Base-by-base conservation (phyloP, 225 moss, liverwort and hornwort species). In the Bryoerythrophyllum caledonicum region DNA sequence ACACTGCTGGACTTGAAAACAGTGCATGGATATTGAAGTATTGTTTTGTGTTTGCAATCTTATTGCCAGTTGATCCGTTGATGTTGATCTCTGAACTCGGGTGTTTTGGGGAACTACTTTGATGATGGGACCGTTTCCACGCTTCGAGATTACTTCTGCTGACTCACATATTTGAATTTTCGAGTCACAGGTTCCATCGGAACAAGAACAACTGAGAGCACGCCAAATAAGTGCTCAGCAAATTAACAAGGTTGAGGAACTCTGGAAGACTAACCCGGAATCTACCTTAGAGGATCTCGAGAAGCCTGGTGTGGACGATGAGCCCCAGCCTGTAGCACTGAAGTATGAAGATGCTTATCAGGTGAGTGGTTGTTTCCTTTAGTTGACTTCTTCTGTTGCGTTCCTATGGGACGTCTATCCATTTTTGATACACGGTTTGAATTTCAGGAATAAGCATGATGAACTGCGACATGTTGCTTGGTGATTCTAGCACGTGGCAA, bases 181-280 rank as follows among this genome's bases (percentile, higher is more conserved):
- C 58, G 75, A 32, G 9, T 74, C n/a, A n/a, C 80, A 96, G 96
- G 93, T 99, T 78, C 97, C 94, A 19, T 94, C 94, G 67, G 97
- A 99, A 75, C 97, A 99, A 76, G 97, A 99, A 32, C 97, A 99
- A 82, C 75, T 99, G 46, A 86, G 97, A 80, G 97, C 94, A 63
- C 92, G 97, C 7, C 94, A 94, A 90, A 94, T 99, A 34, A 99
- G 94, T 85, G 97, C 97, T n/a, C 94, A 99, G 82, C 97, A 99
- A 78, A 99, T 99, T 68, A 99, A 94, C 79, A 99, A 99, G 80
- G 94, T 99, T 43, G 97, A 99, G 81, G 97, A 99, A 79, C 91
- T 94, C 6, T 99, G 97, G 97, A 99, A 99, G 82, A 87, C 88
- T 6, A 94, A 82, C 57, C 97, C 94, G 27, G 97, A 93, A 46